Evolutionary conservation across 2,329 filamentous ascomycete species (phyloP), one percentile per base, ranked within the genome.

Genomic region (Beauveria pseudobassiana): DNA sequence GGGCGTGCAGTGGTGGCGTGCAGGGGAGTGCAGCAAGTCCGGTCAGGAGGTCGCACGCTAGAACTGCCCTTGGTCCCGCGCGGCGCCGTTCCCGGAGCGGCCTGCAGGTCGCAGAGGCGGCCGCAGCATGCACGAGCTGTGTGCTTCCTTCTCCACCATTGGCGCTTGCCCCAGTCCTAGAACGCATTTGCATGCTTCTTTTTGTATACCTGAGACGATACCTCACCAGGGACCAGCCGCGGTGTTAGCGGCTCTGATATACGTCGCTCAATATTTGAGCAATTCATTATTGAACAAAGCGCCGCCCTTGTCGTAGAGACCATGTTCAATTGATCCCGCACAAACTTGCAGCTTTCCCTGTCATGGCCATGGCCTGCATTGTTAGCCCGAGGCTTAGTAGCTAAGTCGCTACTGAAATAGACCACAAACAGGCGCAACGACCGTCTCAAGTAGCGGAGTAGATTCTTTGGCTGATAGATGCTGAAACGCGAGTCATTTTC

Each of bases 91-190:
- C 68, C 71, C 72, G 72, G 68, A 52, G 45, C 63, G 61, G 53
- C 63, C 66, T 67, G 69, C 68, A 70, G 72, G 73, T 69, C 71
- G 72, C 72, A 75, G 72, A 73, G 67, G 63, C 67, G 73, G 73
- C 73, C 73, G 73, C 73, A 75, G 73, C 63, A 71, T 69, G 71
- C 72, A 73, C 67, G 62, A 69, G 66, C 68, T 66, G 64, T 69
- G 69, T 71, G 70, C 65, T 63, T 57, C 49, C 14, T 46, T 53
- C 58, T 54, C 58, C 58, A 60, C 58, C 50, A 40, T 38, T 64
- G 63, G 63, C 54, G 54, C 43, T 56, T 59, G 48, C 30, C 43
- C 42, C 46, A 59, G 59, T 38, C 53, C 43, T 45, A 59, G 57
- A 59, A 59, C 34, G 34, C n/a, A 50, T 53, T 51, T 49, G 5